phyloP scores from a whole-genome alignment of 1,139 yeast genomes.

The Suhomyces bolitotheri region DNA sequence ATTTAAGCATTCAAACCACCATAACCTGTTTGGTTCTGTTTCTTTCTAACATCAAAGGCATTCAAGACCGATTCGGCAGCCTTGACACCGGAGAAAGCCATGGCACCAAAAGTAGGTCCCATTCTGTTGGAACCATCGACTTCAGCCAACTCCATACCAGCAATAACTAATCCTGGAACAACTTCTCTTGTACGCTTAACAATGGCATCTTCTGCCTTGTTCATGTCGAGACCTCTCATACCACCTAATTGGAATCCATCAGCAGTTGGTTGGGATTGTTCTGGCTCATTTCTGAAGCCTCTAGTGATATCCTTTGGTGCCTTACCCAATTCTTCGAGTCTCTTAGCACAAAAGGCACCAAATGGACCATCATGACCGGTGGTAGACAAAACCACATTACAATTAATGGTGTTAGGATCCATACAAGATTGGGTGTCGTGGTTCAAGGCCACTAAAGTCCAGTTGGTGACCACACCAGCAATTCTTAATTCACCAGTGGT shows the following conservation, averaged over 20 bases:
- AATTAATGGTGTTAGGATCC: slow-evolving; percentile 82
- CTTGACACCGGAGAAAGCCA: slow-evolving; percentile 75
- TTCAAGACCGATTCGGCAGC: slow-evolving; percentile 66
- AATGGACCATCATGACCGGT: slow-evolving; percentile 85
- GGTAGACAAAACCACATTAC: slow-evolving; percentile 68
- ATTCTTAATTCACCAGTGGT: slow-evolving; percentile 57
- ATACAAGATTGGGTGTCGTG: slow-evolving; percentile 79
- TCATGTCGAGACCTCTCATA: slow-evolving; percentile 82
- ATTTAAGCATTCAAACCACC: too few species aligned
- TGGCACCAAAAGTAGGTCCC: slow-evolving; percentile 87
- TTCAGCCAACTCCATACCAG: slow-evolving; percentile 82
- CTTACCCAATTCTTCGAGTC: slow-evolving; percentile 38
- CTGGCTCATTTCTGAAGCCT: slow-evolving; percentile 17
- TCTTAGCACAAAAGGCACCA: slow-evolving; percentile 74
- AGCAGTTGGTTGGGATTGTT: slow-evolving; percentile 22
- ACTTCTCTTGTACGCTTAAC: slow-evolving; percentile 72
- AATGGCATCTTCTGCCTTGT: slow-evolving; percentile 73
- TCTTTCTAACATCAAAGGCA: slow-evolving; percentile 50
- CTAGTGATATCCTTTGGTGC: slow-evolving; percentile 26
- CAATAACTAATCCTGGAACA: slow-evolving; percentile 70
- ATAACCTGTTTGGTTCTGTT: slow-evolving; percentile 32
- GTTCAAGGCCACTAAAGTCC: slow-evolving; percentile 77
- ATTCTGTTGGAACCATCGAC: slow-evolving; percentile 76
- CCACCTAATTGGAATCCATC: slow-evolving; percentile 57
- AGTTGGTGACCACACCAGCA: slow-evolving; percentile 81